A percentile compares a stretch with the other conserved stretches of the same genome.
These are phyloP conservation scores for Cercospora nicotianae DNA, from an alignment of 2,329 filamentous ascomycete species.

Conservation along the genomic window DNA sequence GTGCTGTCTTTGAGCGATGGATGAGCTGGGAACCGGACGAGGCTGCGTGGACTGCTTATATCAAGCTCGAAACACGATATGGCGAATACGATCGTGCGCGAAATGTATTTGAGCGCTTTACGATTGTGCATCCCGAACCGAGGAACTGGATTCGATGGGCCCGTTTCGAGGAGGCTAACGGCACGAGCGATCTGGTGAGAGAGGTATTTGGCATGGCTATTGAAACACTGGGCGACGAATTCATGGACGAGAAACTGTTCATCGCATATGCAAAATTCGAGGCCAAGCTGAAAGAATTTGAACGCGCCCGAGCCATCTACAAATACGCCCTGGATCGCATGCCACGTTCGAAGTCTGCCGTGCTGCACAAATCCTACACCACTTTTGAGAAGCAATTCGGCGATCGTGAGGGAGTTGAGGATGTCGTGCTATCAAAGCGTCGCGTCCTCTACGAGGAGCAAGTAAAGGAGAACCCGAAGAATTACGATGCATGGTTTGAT, in stretches of 20 bases:
- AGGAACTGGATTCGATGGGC: slow-evolving; percentile 99
- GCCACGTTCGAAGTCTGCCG: slow-evolving; percentile 79
- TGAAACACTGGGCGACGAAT: slow-evolving; percentile 87
- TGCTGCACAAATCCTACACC: slow-evolving; percentile 89
- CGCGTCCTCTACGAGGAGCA: slow-evolving; percentile 92
- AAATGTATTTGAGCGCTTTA: slow-evolving; percentile 86
- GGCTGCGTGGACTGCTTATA: slow-evolving; percentile 91
- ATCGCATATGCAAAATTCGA: slow-evolving; percentile 95
- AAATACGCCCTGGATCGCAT: slow-evolving; percentile 93
- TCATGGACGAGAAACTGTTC: slow-evolving; percentile 94
- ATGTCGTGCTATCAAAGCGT: slow-evolving; percentile 92
- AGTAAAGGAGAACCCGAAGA: slow-evolving; percentile 89
- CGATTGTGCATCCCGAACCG: slow-evolving; percentile 87
- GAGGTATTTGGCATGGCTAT: slow-evolving; percentile 89
- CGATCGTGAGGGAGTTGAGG: slow-evolving; percentile 87
- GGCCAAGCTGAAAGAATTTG: slow-evolving; percentile 90
- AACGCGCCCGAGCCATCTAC: slow-evolving; percentile 90
- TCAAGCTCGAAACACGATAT: slow-evolving; percentile 95
- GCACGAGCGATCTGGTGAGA: slow-evolving; percentile 85
- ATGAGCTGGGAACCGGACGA: slow-evolving; percentile 98
- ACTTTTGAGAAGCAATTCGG: slow-evolving; percentile 98
- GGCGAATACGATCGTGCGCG: slow-evolving; percentile 88
- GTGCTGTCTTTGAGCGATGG: slow-evolving; percentile 96
- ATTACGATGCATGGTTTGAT: slow-evolving; percentile 97
- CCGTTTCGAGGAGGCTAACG: slow-evolving; percentile 92